Percentiles rank a stretch among this genome's conserved stretches.
Conservation (phyloP, 2,329 filamentous ascomycete genomes). For the Scopulariopsis brevicaulis region DNA sequence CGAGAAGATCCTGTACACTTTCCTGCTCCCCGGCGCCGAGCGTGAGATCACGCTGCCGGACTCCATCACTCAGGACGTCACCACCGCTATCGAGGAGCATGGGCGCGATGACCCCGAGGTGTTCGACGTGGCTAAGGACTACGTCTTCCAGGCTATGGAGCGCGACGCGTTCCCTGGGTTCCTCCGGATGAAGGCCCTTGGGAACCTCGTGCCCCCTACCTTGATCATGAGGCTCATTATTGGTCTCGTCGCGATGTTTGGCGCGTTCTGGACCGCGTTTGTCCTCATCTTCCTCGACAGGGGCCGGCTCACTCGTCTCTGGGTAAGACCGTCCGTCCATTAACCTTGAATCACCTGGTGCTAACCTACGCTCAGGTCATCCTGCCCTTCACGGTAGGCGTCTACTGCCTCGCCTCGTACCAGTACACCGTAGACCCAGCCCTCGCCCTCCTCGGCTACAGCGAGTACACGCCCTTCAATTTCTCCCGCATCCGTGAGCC, state of each 20-base stretch:
- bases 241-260: constrained; percentile 79
- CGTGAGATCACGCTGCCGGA: constrained; percentile 90
- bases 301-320: constrained; percentile 62
- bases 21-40: constrained; percentile 87
- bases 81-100: constrained; percentile 77
- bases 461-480: constrained; percentile 93
- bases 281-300: constrained; percentile 84
- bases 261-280: constrained; percentile 88
- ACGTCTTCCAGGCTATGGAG: constrained; percentile 99
- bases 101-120: constrained; percentile 93
- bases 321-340: constrained; percentile 49
- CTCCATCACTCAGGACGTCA: constrained; percentile 76
- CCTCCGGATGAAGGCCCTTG: constrained; percentile 84
- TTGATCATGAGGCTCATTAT: constrained; percentile 77
- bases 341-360: background rate
- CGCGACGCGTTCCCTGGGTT: constrained; percentile 98
- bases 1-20: constrained; percentile 98
- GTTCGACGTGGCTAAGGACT: constrained; percentile 96
- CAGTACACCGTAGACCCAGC: constrained; percentile 93
- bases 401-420: constrained; percentile 82
- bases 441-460: constrained; percentile 77
- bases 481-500: constrained; percentile 83
- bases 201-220: constrained; percentile 87
- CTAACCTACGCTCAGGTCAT: constrained; percentile 38
- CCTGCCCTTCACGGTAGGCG: constrained; percentile 80